Evolutionary conservation across 1,284 basidiomycete species (phyloP), one percentile per base, ranked within the genome.

Genomic region (Pseudozyma flocculosa): DNA sequence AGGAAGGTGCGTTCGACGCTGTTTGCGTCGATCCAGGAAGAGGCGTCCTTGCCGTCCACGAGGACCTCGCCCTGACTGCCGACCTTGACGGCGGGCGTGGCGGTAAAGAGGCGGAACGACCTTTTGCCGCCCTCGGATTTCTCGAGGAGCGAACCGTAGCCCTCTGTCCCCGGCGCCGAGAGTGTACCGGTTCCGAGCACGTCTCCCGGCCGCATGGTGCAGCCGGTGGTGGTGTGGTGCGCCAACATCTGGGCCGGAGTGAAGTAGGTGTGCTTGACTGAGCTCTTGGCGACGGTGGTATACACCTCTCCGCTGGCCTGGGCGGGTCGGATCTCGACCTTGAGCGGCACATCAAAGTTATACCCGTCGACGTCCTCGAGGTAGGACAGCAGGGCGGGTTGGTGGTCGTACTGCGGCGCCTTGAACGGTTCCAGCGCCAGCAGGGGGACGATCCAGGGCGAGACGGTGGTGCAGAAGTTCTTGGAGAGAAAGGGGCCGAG

Each of bases 401-500:
- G 38, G 40, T 66, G 62, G 9, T 26, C n/a, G 30, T 58, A 58
- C 17, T 40, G 50, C 9, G 48, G 21, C 15, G 43, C 53, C 8
- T 41, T 43, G 48, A 62, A 62, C 2, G 40, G 34, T n/a, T 65
- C 58, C 41, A 65, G 54, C 2, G 62, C 62, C 22, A 50, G 47
- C 3, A 54, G 34, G 13, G 54, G 45, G 1, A 66, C 45, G 45
- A 66, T 54, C 62, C 62, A 66, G 15, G 62, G 48, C 23, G 62
- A 62, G 48, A 66, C 61, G 36, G 59, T 62, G 10, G 62, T 48
- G 14, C 59, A 55, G 23, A 66, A 66, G 62, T 66, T 66, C 54
- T 65, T 61, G 50, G 53, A 54, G 10, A 55, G 29, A 24, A 54
- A 60, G 3, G 56, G 51, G 40, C 61, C 62, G 15, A 66, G 51